Conservation (phyloP, 139 green algal genomes). For the Pleodorina starrii region DNA sequence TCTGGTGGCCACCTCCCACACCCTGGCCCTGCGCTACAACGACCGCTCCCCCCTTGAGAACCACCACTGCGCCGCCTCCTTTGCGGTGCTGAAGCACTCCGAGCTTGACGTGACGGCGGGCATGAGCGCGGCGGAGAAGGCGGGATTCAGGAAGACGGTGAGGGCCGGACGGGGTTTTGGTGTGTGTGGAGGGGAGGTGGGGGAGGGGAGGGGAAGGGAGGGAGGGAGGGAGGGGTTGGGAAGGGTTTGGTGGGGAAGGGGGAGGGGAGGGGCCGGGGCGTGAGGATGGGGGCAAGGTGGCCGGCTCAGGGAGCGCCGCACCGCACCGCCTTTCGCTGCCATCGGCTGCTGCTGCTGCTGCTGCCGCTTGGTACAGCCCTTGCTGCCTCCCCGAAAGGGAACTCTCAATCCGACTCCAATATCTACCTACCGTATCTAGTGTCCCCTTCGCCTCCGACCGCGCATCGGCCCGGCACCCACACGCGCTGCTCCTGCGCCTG, state of each 20-base stretch:
- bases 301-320: no score
- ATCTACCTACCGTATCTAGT: no score
- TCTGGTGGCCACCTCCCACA: conserved; percentile 53
- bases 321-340: no score
- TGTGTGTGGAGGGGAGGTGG: neutral
- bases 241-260: neutral
- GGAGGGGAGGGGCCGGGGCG: conserved; percentile 12
- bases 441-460: no score
- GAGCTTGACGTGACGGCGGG: conserved; percentile 19
- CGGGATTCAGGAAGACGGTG: conserved; percentile 35
- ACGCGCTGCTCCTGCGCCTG: no score
- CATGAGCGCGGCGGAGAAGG: neutral
- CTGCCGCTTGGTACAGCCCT: no score
- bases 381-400: no score
- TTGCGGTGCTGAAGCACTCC: conserved; percentile 36
- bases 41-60: conserved; percentile 55
- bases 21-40: conserved; percentile 64
- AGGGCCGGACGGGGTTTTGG: neutral
- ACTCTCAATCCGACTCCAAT: no score
- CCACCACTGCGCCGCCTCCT: conserved; percentile 57
- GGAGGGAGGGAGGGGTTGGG: neutral
- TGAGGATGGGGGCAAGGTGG: neutral
- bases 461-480: no score
- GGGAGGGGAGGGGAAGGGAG: neutral
- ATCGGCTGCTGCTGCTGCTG: no score